Conservation (phyloP, 2,329 filamentous ascomycete species). For the Teratosphaeria pseudoeucalypti region DNA sequence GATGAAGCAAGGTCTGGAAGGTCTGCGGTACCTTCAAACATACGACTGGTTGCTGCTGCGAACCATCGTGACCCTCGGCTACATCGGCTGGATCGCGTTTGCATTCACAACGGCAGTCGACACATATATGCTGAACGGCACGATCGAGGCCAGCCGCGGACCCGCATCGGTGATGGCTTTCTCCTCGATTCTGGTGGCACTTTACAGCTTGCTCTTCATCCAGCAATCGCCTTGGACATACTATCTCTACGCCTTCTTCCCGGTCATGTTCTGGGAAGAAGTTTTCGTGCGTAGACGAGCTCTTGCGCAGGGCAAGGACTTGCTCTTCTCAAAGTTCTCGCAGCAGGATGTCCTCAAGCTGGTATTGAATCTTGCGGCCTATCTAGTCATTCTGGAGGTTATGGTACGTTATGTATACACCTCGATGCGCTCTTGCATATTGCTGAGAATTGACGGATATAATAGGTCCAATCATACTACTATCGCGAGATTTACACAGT, state of each 20-base stretch:
- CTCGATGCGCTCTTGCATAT: not conserved
- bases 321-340: slow-evolving; percentile 59
- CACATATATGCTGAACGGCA: slow-evolving; percentile 69
- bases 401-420: slow-evolving; percentile 38
- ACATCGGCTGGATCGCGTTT: slow-evolving; percentile 91
- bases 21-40: slow-evolving; percentile 86
- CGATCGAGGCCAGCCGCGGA: slow-evolving; percentile 53
- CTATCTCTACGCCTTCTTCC: slow-evolving; percentile 86
- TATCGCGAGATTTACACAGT: slow-evolving; percentile 76
- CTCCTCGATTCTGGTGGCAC: slow-evolving; percentile 59
- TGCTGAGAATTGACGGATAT: slow-evolving; percentile 2
- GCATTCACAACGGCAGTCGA: slow-evolving; percentile 82
- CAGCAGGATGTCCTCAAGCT: slow-evolving; percentile 49
- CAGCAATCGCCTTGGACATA: slow-evolving; percentile 75
- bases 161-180: slow-evolving; percentile 54
- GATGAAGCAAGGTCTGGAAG: slow-evolving; percentile 66
- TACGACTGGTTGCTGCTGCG: slow-evolving; percentile 97
- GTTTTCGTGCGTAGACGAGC: slow-evolving; percentile 69
- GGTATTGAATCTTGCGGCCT: slow-evolving; percentile 52
- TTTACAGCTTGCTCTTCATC: slow-evolving; percentile 71
- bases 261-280: slow-evolving; percentile 93
- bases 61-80: slow-evolving; percentile 78
- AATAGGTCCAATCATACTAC: slow-evolving; percentile 80
- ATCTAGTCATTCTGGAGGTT: slow-evolving; percentile 66
- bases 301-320: slow-evolving; percentile 53